phyloP scores from a whole-genome alignment of 768 basidiomycete genomes.

The Termitomyces sp. region DNA sequence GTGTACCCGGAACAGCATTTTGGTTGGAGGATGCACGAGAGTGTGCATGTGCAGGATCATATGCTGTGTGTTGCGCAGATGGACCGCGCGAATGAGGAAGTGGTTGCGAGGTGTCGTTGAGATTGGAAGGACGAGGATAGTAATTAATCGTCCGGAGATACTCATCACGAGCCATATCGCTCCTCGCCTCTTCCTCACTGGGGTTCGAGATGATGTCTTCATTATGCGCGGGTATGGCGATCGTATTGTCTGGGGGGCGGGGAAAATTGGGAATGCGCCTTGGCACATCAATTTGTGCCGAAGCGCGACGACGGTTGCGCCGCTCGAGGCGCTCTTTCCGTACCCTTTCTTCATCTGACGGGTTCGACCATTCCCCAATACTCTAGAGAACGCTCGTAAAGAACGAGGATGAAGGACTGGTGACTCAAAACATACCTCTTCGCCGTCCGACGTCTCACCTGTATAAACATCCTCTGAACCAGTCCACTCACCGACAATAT shows the following conservation, averaged over 20 bases:
- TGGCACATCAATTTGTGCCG: constrained; percentile 53
- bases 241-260: constrained; percentile 55
- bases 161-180: constrained; percentile 24
- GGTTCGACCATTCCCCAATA: constrained; percentile 87
- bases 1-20: constrained; percentile 9
- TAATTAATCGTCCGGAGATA: constrained; percentile 41
- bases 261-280: constrained; percentile 78
- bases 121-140: constrained; percentile 39
- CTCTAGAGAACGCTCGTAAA: constrained; percentile 40
- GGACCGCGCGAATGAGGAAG: constrained; percentile 61
- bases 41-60: constrained; percentile 61
- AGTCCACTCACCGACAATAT: constrained; percentile 68
- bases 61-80: constrained; percentile 55
- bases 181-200: constrained; percentile 62
- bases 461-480: constrained; percentile 68
- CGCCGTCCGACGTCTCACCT: constrained; percentile 50
- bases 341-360: constrained; percentile 84
- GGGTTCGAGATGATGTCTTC: constrained; percentile 84
- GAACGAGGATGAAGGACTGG: constrained; percentile 1
- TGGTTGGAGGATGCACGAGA: constrained; percentile 47
- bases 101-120: constrained; percentile 40
- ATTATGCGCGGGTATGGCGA: constrained; percentile 27
- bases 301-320: constrained; percentile 46
- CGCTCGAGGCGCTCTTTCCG: constrained; percentile 62
- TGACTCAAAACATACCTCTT: constrained; percentile 47